These are phyloP conservation scores for Metschnikowia baotianmanensis DNA, from an alignment of 805 yeast species.

Conservation along the genomic window DNA sequence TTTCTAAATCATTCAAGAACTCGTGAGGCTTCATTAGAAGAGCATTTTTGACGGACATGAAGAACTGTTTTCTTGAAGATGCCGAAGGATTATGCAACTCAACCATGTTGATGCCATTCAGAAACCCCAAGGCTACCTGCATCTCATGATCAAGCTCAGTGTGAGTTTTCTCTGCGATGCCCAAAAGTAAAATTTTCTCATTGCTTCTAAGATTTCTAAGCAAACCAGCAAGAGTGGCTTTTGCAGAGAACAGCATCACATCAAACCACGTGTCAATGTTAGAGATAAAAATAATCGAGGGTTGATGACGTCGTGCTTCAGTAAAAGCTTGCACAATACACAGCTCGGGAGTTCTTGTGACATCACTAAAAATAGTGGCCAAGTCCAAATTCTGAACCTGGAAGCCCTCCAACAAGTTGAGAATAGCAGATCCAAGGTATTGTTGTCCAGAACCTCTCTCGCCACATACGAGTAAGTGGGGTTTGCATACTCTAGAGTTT, in stretches of 20 bases:
- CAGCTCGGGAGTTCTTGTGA: conserved; percentile 79
- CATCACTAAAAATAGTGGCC: conserved; percentile 71
- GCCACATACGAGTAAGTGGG: conserved; percentile 76
- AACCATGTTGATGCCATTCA: conserved; percentile 45
- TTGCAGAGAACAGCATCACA: conserved; percentile 66
- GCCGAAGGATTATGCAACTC: conserved; percentile 41
- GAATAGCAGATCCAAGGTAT: conserved; percentile 76
- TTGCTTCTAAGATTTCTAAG: conserved; percentile 64
- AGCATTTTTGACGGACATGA: conserved; percentile 50
- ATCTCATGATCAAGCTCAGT: conserved; percentile 46
- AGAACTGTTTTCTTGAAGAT: conserved; percentile 55
- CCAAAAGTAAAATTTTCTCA: conserved; percentile 74
- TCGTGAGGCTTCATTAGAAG: conserved; percentile 66
- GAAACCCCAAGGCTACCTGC: conserved; percentile 56
- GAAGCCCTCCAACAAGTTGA: conserved; percentile 83
- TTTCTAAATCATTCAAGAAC: conserved; percentile 60
- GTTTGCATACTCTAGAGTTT: conserved; percentile 70
- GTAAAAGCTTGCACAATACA: conserved; percentile 76
- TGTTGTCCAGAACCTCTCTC: conserved; percentile 80
- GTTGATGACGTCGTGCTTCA: conserved; percentile 88
- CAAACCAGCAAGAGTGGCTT: conserved; percentile 67
- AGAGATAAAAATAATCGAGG: conserved; percentile 81
- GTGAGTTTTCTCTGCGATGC: conserved; percentile 55
- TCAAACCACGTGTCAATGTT: conserved; percentile 73
- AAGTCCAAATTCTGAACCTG: conserved; percentile 85